Evolutionary conservation across 1,284 basidiomycete species (phyloP), one percentile per base, ranked within the genome.

Genomic region (Xerocomus alliaceus): DNA sequence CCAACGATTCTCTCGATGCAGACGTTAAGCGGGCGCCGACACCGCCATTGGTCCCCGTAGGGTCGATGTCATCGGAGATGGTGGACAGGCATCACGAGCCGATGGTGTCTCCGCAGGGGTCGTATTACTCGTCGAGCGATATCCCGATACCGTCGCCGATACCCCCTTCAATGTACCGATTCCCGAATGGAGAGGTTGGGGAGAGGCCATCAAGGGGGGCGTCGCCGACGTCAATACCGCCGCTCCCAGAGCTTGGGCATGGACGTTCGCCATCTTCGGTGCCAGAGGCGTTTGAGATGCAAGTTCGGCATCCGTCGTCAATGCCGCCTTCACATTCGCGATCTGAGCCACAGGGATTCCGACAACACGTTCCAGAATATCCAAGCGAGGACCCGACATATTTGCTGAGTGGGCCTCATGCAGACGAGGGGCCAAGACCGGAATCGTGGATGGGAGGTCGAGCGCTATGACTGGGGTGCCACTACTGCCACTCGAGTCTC

Each of bases 81-180:
- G 13, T 45, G 15, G 54, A 57, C 15, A n/a, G 31, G 41, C 60
- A 48, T 26, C 9, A n/a, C 24, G 26, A 22, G 5, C 10, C 28
- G n/a, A 22, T 52, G 8, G 7, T 52, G 39, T 63, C 69, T 17
- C 67, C 73, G 20, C 69, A 65, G 18, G 57, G 54, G 8, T 91
- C 90, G n/a, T 91, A 90, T 70, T 91, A 92, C 71, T 90, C 90
- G 28, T 84, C 80, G 13, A 89, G 83, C 11, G 87, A 89, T 51
- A 80, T 91, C 34, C 87, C 89, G 4, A 67, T 79, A 13, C 80
- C 87, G 13, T 88, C 88, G 8, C 88, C 89, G 0, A 69, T 85
- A 45, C 85, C 87, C 2, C 80, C 80, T 28, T 78, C 86, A 20
- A 76, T 80, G 56, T 87, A 85, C 69, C 77, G 74, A 58, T 81